These are phyloP conservation scores for Neurospora sp. DNA, from an alignment of 2,329 filamentous ascomycete species.

Conservation along the genomic window DNA sequence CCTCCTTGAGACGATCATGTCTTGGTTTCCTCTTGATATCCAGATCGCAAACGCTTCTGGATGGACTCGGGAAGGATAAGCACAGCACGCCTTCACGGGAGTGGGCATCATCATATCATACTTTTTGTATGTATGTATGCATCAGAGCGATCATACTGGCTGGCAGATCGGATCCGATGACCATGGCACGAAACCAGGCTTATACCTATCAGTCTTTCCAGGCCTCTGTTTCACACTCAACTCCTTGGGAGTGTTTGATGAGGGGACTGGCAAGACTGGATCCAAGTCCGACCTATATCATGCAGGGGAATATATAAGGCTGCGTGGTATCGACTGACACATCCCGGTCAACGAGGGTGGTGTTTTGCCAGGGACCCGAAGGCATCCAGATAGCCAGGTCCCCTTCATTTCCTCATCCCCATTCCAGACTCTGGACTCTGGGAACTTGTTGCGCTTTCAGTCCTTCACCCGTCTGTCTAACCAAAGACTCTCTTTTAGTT, in stretches of 20 bases:
- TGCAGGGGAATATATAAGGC: not conserved
- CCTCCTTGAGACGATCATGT: not conserved
- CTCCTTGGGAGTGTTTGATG: not conserved
- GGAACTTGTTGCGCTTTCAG: not conserved
- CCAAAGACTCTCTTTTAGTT: not conserved
- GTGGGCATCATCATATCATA: not conserved
- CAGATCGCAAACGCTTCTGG: not conserved
- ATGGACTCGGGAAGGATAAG: not conserved
- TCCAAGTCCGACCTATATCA: not conserved
- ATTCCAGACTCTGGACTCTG: not conserved
- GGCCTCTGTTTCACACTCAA: not conserved
- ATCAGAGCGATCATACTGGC: not conserved
- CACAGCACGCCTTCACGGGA: not conserved
- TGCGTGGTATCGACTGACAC: not conserved
- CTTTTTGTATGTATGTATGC: not conserved
- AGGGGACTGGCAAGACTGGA: not conserved
- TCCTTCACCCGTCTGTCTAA: not conserved
- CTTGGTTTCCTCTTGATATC: not conserved
- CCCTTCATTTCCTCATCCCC: not conserved
- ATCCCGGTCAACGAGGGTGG: not conserved
- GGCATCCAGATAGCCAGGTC: not conserved
- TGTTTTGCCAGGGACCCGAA: not conserved
- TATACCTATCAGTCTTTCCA: not conserved
- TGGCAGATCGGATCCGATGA: not conserved
- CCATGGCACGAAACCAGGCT: not conserved